Evolutionary conservation across 2,329 filamentous ascomycete genomes (phyloP).

Genomic region (Periconia sp.): DNA sequence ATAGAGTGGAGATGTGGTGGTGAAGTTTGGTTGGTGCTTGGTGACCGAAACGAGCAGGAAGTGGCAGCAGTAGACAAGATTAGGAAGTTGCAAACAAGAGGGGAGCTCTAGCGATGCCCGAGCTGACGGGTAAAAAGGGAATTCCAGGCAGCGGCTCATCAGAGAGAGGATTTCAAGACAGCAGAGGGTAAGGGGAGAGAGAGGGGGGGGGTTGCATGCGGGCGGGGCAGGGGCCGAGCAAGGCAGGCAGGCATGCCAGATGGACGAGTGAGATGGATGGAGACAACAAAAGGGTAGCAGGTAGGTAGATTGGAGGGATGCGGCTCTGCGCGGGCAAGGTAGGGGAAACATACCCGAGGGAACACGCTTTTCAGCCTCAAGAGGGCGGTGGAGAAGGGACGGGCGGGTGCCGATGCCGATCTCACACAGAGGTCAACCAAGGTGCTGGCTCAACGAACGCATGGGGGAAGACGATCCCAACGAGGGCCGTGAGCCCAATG

Average conservation of each 20-base stretch:
- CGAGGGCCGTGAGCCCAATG: conserved; percentile 5
- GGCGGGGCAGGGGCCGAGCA: conserved; percentile 13
- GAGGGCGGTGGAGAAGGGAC: conserved; percentile 33
- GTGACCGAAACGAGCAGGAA: background rate
- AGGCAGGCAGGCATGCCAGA: conserved; percentile 1
- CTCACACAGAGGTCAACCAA: conserved; percentile 25
- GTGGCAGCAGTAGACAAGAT: conserved; percentile 13
- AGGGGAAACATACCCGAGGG: conserved; percentile 39
- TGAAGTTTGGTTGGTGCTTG: background rate
- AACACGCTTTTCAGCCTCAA: conserved; percentile 43
- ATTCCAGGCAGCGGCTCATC: background rate
- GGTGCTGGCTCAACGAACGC: conserved; percentile 22
- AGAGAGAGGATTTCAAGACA: background rate
- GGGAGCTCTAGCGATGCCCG: conserved; percentile 16
- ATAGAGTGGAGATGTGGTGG: conserved; percentile 20
- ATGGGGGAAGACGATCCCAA: conserved; percentile 23
- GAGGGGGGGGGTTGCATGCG: conserved; percentile 17
- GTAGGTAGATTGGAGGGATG: conserved; percentile 11
- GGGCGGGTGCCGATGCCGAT: conserved; percentile 38
- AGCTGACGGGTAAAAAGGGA: background rate
- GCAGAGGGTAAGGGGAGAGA: conserved; percentile 8
- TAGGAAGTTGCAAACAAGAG: conserved; percentile 19
- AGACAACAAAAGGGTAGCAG: conserved; percentile 6
- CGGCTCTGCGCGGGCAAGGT: conserved; percentile 36
- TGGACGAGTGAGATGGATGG: background rate